phyloP scores from a whole-genome alignment of 2,329 filamentous ascomycete species.

The Apiospora marii region DNA sequence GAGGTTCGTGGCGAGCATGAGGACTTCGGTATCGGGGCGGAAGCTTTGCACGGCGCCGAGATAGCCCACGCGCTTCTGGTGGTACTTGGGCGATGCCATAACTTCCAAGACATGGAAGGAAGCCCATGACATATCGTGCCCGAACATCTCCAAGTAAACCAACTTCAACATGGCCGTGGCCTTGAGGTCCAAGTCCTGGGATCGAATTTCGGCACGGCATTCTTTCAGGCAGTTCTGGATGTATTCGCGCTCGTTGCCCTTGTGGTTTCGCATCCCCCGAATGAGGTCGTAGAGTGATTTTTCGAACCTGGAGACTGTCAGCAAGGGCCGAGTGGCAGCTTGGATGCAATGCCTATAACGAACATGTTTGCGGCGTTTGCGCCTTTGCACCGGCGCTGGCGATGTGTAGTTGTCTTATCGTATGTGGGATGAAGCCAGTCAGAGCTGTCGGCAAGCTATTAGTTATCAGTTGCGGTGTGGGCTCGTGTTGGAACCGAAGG shows the following conservation, averaged over 20 bases:
- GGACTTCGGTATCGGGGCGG: constrained; percentile 90
- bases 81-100: constrained; percentile 95
- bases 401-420: neutral
- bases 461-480: constrained; percentile 21
- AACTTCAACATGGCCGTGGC: constrained; percentile 95
- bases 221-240: constrained; percentile 93
- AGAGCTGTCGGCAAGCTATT: constrained; percentile 15
- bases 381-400: constrained; percentile 21
- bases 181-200: constrained; percentile 97
- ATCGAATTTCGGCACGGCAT: constrained; percentile 91
- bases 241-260: constrained; percentile 93
- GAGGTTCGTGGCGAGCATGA: constrained; percentile 97
- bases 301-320: constrained; percentile 77
- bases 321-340: neutral
- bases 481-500: constrained; percentile 6
- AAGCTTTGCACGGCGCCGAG: constrained; percentile 96
- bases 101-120: constrained; percentile 98
- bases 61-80: constrained; percentile 95
- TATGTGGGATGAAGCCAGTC: neutral
- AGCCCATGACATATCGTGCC: constrained; percentile 99
- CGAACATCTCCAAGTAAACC: constrained; percentile 98
- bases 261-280: constrained; percentile 91
- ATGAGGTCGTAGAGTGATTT: constrained; percentile 99
- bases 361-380: constrained; percentile 18
- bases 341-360: constrained; percentile 70